Evolutionary conservation across 768 basidiomycete species (phyloP).

Genomic region (Boletus eberwhitei): DNA sequence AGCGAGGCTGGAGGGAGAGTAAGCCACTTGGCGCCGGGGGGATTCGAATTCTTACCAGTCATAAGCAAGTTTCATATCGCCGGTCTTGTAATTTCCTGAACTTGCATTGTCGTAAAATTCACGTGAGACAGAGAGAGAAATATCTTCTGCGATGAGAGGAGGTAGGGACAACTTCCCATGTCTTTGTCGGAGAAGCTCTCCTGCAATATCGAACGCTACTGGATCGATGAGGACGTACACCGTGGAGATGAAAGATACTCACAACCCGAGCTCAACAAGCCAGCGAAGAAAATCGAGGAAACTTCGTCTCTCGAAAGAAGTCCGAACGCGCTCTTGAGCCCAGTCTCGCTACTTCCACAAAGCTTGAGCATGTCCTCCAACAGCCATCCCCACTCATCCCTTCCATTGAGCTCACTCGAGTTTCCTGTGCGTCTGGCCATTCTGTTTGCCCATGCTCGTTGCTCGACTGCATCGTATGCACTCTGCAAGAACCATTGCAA

Average conservation of each 20-base stretch:
- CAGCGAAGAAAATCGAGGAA: conserved; percentile 78
- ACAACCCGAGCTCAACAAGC: conserved; percentile 86
- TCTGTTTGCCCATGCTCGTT: conserved; percentile 81
- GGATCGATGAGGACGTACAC: conserved; percentile 7
- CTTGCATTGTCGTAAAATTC: conserved; percentile 96
- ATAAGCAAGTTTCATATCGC: conserved; percentile 96
- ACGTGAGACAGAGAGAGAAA: conserved; percentile 75
- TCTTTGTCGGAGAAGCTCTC: conserved; percentile 51
- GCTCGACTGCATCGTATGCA: conserved; percentile 57
- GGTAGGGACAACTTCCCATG: conserved; percentile 48
- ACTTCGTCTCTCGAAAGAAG: conserved; percentile 69
- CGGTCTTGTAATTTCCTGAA: conserved; percentile 86
- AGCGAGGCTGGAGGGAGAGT: conserved; percentile 53
- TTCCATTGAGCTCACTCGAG: conserved; percentile 49
- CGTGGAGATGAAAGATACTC: conserved; percentile 37
- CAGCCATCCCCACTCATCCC: conserved; percentile 83
- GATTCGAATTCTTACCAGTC: conserved; percentile 63
- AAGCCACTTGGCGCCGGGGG: neutral
- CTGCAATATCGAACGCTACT: conserved; percentile 67
- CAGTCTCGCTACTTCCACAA: conserved; percentile 57
- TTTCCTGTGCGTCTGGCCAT: conserved; percentile 74
- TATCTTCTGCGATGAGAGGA: conserved; percentile 57
- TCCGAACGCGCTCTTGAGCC: conserved; percentile 76
- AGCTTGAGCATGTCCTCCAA: conserved; percentile 90
- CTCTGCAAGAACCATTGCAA: conserved; percentile 91